Conservation (phyloP, 176 grass and related monocot species). For the Zea mays region Zm-B73-REFERENCE-NAM-5.0 NC_050103.1:149725001-149725500, state of each 20-base stretch:
- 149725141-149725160: background rate
- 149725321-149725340: background rate
- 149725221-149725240: background rate
- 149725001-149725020: background rate
- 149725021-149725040: background rate
- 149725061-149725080: background rate
- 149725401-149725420: background rate
- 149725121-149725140: background rate
- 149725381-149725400: background rate
- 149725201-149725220: background rate
- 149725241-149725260: background rate
- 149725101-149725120: background rate
- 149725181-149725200: background rate
- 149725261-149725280: background rate
- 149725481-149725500: background rate
- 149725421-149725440: background rate
- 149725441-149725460: background rate
- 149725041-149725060: background rate
- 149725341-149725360: background rate
- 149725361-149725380: background rate
- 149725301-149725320: slow-evolving; percentile 1
- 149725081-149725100: background rate
- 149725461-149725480: background rate
- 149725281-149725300: background rate
- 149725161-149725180: background rate